Conservation (phyloP, 2,329 filamentous ascomycete species). For the Dactylellina cionopaga region DNA sequence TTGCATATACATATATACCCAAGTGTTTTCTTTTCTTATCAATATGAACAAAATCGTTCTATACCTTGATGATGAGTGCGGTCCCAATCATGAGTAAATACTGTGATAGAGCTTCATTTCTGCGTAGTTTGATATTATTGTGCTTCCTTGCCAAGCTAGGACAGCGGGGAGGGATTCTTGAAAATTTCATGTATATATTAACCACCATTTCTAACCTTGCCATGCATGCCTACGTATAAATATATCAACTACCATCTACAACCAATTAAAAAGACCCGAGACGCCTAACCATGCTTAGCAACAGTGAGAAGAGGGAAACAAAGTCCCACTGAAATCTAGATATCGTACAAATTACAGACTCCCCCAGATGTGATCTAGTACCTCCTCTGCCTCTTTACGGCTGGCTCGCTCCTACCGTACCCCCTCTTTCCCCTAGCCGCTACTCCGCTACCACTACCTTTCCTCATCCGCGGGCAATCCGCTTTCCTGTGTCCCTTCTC, state of each 20-base stretch:
- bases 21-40: neutral
- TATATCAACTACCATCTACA: neutral
- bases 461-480: slow-evolving; percentile 18
- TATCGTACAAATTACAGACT: slow-evolving; percentile 17
- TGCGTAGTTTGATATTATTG: no score
- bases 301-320: no score
- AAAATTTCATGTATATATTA: no score
- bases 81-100: no score
- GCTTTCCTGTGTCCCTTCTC: slow-evolving; percentile 21
- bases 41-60: neutral
- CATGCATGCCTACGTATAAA: neutral
- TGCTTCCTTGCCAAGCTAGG: no score
- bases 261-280: no score
- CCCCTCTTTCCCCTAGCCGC: slow-evolving; percentile 8
- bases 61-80: no score
- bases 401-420: neutral
- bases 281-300: slow-evolving; percentile 12
- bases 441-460: neutral
- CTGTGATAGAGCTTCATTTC: no score
- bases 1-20: slow-evolving; percentile 36
- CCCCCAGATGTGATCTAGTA: neutral
- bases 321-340: neutral
- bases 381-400: slow-evolving; percentile 29
- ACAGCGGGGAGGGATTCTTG: no score
- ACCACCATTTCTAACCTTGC: no score